These are phyloP conservation scores for Seminavis robusta DNA, from an alignment of 108 stramenopile genomes.

Conservation along the genomic window DNA sequence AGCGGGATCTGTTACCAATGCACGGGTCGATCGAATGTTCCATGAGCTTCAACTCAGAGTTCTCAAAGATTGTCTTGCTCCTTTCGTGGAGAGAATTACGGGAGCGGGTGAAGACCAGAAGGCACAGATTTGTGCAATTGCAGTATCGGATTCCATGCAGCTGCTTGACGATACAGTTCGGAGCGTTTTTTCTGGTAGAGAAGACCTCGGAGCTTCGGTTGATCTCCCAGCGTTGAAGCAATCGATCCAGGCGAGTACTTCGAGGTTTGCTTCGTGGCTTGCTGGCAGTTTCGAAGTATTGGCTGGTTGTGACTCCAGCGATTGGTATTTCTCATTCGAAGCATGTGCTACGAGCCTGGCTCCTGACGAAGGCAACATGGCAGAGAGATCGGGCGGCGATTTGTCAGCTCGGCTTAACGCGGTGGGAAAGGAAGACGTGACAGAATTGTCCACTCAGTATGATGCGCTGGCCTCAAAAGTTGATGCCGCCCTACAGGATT, in stretches of 20 bases:
- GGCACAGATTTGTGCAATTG: constrained; percentile 65
- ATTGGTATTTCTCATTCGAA: constrained; percentile 25
- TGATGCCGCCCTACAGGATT: background rate
- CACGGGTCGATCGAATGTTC: constrained; percentile 72
- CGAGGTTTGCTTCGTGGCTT: constrained; percentile 68
- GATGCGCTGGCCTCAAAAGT: constrained; percentile 1
- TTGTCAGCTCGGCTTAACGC: too few species aligned
- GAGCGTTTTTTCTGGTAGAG: constrained; percentile 31
- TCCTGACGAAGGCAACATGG: constrained; percentile 14
- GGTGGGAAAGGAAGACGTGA: constrained; percentile 15
- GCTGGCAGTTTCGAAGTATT: constrained; percentile 65
- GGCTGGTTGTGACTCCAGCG: constrained; percentile 62
- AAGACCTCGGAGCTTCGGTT: constrained; percentile 1
- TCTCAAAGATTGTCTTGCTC: constrained; percentile 60
- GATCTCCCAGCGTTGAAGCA: constrained; percentile 58
- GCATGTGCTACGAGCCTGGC: constrained; percentile 17
- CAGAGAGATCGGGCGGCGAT: too few species aligned
- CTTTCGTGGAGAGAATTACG: constrained; percentile 38
- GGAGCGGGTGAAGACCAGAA: constrained; percentile 23
- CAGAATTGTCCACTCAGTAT: background rate
- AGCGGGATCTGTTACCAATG: constrained; percentile 65
- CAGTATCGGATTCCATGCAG: constrained; percentile 76
- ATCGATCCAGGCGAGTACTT: constrained; percentile 64
- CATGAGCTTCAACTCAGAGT: constrained; percentile 43
- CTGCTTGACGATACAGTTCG: constrained; percentile 80